phyloP scores from a whole-genome alignment of 116 monocot species.

The Papilionanthe hybrid region DNA sequence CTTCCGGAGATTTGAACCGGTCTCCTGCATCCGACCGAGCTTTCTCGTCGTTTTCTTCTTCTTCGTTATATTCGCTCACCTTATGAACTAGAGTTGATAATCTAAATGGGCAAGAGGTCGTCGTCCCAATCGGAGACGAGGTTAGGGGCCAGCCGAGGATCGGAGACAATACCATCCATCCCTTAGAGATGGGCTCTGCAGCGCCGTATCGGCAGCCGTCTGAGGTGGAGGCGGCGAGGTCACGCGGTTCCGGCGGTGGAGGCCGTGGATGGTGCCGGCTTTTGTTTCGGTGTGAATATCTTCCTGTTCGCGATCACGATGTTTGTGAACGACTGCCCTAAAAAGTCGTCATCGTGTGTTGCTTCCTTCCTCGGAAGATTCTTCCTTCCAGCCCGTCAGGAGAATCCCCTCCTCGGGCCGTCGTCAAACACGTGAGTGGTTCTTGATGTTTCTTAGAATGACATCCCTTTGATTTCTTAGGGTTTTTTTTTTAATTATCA shows the following conservation, averaged over 20 bases:
- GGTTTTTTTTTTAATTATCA: not conserved
- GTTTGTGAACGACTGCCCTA: conserved; percentile 53
- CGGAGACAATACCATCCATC: conserved; percentile 13
- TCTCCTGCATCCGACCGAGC: not conserved
- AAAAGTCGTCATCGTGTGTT: conserved; percentile 6
- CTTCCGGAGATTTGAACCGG: not conserved
- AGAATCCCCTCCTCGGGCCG: conserved; percentile 30
- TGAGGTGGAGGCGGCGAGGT: not conserved
- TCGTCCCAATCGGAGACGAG: conserved; percentile 1
- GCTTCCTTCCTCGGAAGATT: conserved; percentile 26
- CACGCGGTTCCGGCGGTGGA: conserved; percentile 39
- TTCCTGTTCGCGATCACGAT: conserved; percentile 33
- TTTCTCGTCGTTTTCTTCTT: not conserved
- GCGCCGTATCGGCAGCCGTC: not conserved
- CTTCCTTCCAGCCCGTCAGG: conserved; percentile 39
- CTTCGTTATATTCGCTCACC: not conserved
- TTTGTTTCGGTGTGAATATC: conserved; percentile 34
- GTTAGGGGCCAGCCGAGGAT: conserved; percentile 12
- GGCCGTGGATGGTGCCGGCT: conserved; percentile 33
- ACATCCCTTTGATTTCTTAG: not conserved
- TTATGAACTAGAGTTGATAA: not conserved
- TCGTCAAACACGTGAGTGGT: conserved; percentile 18
- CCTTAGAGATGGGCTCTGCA: conserved; percentile 2
- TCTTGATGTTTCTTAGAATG: conserved; percentile 2
- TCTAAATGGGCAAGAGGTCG: not conserved